Evolutionary conservation across 352 stramenopile genomes (phyloP).

Genomic region (Pythium monospermum): DNA sequence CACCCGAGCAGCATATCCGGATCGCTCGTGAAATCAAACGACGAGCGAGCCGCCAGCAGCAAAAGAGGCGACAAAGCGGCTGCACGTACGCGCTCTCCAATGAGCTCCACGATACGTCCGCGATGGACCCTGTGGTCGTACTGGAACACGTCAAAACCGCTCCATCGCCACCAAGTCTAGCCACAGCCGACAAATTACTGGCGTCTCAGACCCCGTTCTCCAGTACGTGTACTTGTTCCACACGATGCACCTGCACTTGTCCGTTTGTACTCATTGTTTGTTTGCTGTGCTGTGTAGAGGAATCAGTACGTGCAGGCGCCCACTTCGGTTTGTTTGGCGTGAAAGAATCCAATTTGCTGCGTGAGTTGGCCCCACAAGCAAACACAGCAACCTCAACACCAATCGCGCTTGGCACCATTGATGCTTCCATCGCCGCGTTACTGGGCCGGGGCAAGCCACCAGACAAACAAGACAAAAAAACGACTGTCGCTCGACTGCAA

Average conservation of each 20-base stretch:
- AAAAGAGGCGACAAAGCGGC: not conserved
- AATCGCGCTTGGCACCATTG: not conserved
- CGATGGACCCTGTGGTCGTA: not conserved
- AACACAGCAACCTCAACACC: not conserved
- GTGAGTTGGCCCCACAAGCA: conserved; percentile 23
- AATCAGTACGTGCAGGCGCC: conserved; percentile 33
- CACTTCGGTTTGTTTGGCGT: conserved; percentile 39
- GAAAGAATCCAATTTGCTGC: conserved; percentile 34
- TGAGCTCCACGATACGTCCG: not conserved
- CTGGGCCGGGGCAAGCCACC: too few species aligned
- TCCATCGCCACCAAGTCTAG: conserved; percentile 1
- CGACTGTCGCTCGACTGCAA: not conserved
- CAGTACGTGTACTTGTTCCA: conserved; percentile 5
- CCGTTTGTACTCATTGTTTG: not conserved
- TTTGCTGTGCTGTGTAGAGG: conserved; percentile 9
- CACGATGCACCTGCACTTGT: not conserved
- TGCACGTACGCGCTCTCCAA: too few species aligned
- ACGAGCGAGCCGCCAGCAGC: conserved; percentile 25
- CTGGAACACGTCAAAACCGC: not conserved
- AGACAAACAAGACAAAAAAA: not conserved
- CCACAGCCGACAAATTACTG: conserved; percentile 11
- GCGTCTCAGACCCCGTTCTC: conserved; percentile 34
- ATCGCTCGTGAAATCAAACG: conserved; percentile 39
- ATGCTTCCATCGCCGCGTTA: not conserved
- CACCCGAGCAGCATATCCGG: conserved; percentile 26